Percentiles rank a stretch among this genome's conserved stretches.
phyloP scores from a whole-genome alignment of 2,329 filamentous ascomycete genomes.

The Colletotrichum scovillei region DNA sequence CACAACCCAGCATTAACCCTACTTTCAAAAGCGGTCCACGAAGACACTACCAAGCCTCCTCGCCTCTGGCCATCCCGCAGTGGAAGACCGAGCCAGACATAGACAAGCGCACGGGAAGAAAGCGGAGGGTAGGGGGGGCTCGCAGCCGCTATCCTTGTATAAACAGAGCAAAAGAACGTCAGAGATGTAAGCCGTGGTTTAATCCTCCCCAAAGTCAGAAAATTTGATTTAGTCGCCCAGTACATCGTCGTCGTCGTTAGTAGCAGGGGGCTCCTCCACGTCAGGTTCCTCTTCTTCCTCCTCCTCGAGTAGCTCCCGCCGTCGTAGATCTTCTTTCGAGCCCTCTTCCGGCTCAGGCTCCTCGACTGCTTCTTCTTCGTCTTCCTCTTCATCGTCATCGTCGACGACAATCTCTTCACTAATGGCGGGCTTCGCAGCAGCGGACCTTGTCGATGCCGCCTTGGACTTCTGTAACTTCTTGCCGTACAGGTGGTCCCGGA shows the following conservation, averaged over 20 bases:
- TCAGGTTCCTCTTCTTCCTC: constrained; percentile 58
- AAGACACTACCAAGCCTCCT: not conserved
- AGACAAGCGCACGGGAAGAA: not conserved
- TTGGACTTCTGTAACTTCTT: constrained; percentile 45
- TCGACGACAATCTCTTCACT: constrained; percentile 59
- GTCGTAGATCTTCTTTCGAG: constrained; percentile 66
- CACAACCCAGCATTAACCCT: constrained; percentile 4
- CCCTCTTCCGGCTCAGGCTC: constrained; percentile 68
- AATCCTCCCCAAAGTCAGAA: not conserved
- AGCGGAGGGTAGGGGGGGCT: not conserved
- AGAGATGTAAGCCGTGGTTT: not conserved
- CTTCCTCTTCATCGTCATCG: constrained; percentile 55
- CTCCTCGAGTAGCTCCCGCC: constrained; percentile 65
- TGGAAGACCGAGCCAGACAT: not conserved
- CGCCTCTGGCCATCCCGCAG: not conserved
- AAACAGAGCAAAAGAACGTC: constrained; percentile 22
- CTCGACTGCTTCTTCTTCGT: constrained; percentile 54
- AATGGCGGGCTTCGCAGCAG: constrained; percentile 53
- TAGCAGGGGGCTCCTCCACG: constrained; percentile 38
- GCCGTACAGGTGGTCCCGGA: constrained; percentile 54
- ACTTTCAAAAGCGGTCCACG: not conserved
- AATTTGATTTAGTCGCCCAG: constrained; percentile 51
- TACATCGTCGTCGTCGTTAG: constrained; percentile 46
- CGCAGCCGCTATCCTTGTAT: not conserved
- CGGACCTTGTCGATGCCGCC: constrained; percentile 53